Base-by-base conservation (phyloP, 2,329 filamentous ascomycete species). In the Calonectria naviculata region DNA sequence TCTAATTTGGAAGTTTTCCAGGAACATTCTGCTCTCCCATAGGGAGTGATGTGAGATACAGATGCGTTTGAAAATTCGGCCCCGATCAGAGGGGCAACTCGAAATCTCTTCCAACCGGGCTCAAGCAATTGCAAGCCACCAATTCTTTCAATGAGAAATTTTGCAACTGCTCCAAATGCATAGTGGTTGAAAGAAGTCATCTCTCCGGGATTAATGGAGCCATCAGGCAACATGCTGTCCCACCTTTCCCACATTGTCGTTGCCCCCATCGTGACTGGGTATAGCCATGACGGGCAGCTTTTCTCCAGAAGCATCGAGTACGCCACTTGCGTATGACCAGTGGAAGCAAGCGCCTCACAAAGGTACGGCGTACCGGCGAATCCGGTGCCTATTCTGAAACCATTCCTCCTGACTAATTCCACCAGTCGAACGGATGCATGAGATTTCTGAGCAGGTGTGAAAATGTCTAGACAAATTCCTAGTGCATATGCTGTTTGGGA, bases 141-240 rank as follows among this genome's bases (percentile, higher is more conserved):
- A 13, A 74, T 19, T 0, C 66, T 21, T 36, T 72, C 68, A 34
- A 83, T 79, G 44, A 84, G 74, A 78, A 83, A 84, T n/a, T 80
- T 76, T 6, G 79, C 81, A 24, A 85, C 81, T 8, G 80, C 78
- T 0, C 83, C 83, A 9, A 84, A 79, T 1, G 83, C 82, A 47
- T 84, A 84, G 68, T 84, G 83, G 60, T 85, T 83, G 63, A 83
- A 81, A 15, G 80, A 83, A 0, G 82, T 85, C 83, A 84, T 84
- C 26, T 79, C 72, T 2, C 83, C 80, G 0, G 81, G 78, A 62
- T 84, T 84, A 31, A 84, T 78, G 1, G 66, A 75, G 0, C 81
- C 82, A 44, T 84, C 77, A 0, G 81, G 79, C 19, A 83, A 67
- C 73, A 85, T 78, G 12, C 75, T 78, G 31, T 85, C 81, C 83